phyloP scores from a whole-genome alignment of 2,329 filamentous ascomycete genomes.

The Penicillium paneum region DNA sequence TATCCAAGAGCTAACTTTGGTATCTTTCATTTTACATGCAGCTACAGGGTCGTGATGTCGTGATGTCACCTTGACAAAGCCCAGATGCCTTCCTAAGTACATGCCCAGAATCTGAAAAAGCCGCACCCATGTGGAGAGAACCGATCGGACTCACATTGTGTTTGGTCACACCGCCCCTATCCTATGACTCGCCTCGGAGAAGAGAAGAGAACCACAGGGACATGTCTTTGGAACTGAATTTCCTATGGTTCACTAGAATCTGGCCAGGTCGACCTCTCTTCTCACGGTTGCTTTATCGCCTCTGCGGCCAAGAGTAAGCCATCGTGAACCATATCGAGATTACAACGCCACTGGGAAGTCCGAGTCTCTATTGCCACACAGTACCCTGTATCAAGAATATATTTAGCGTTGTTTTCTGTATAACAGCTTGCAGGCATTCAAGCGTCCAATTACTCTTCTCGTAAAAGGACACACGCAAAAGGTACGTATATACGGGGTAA shows the following conservation, averaged over 20 bases:
- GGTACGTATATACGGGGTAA: background rate
- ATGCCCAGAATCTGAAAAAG: background rate
- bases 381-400: background rate
- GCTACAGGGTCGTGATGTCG: background rate
- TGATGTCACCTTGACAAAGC: conserved; percentile 4
- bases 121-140: conserved; percentile 5
- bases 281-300: background rate
- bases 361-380: background rate
- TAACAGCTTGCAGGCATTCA: background rate
- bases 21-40: background rate
- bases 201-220: background rate
- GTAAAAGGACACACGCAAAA: background rate
- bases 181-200: background rate
- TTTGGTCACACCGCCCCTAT: conserved; percentile 2
- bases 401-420: background rate
- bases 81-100: background rate
- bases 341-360: background rate
- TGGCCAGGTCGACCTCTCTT: background rate
- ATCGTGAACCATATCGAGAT: background rate
- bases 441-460: background rate
- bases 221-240: background rate
- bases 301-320: background rate
- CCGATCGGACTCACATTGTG: background rate
- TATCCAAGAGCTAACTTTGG: background rate
- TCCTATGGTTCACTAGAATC: background rate